Conservation (phyloP, 805 yeast genomes). For the Tetrapisispora arboricola region DNA sequence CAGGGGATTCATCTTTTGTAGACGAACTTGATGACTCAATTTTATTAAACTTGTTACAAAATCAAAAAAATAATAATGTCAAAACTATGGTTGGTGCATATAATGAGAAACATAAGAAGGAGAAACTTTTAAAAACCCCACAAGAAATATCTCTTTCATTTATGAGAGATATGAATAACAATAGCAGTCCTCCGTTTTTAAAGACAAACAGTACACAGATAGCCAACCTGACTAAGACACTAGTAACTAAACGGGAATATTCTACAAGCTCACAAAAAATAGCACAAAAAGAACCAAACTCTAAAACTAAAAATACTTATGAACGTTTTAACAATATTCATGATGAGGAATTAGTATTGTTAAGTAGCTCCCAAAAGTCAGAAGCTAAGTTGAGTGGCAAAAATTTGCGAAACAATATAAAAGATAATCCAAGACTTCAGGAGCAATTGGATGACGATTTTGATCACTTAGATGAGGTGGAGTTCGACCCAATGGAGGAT, state of each 20-base stretch:
- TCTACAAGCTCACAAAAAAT: neutral
- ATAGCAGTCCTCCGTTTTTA: neutral
- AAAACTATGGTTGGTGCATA: slow-evolving; percentile 1
- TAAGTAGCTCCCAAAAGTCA: neutral
- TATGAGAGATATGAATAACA: neutral
- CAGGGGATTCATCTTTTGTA: neutral
- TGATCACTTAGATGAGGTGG: slow-evolving; percentile 2
- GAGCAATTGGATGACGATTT: neutral
- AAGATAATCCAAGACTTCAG: neutral
- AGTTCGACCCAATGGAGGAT: neutral
- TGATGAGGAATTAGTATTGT: neutral
- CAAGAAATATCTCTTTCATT: neutral
- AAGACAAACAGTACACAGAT: slow-evolving; percentile 1
- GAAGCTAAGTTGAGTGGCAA: neutral
- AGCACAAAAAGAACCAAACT: neutral
- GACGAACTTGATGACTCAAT: slow-evolving; percentile 2
- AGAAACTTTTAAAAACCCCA: neutral
- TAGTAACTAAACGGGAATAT: neutral
- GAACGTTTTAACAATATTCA: neutral
- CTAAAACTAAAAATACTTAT: neutral
- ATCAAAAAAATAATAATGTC: neutral
- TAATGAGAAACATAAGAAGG: neutral
- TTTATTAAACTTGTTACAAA: neutral
- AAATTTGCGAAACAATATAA: neutral
- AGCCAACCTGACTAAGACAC: neutral